phyloP scores from a whole-genome alignment of 228 moss, liverwort and hornwort species.

The Sphagnum fallax region DNA sequence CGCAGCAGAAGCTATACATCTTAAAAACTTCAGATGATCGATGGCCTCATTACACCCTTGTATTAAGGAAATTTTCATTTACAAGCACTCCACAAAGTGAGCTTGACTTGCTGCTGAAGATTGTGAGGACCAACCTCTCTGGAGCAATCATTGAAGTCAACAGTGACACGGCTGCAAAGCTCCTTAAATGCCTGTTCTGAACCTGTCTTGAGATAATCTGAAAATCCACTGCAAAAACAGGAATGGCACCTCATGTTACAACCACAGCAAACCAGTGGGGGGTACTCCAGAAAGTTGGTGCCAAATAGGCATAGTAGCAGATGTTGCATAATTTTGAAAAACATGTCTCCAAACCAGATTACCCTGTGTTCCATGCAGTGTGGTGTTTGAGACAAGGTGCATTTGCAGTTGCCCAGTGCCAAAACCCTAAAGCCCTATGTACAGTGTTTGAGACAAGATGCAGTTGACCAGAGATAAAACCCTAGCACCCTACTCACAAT shows the following conservation, averaged over 20 bases:
- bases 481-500: no score
- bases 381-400: not conserved
- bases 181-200: constrained; percentile 67
- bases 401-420: no score
- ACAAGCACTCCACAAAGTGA: no score
- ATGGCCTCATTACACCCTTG: no score
- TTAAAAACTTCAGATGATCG: no score
- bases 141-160: constrained; percentile 75
- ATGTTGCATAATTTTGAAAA: not conserved
- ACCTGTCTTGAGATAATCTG: constrained; percentile 60
- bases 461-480: no score
- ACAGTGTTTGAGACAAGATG: no score
- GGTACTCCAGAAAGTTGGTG: not conserved
- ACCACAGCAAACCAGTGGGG: not conserved
- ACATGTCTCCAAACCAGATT: not conserved
- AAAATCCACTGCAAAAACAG: constrained; percentile 57
- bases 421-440: no score
- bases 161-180: constrained; percentile 63
- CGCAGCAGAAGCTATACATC: no score
- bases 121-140: constrained; percentile 28
- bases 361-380: not conserved
- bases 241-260: not conserved
- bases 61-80: no score
- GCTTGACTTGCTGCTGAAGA: no score
- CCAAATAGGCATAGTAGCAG: not conserved